Evolutionary conservation across 805 yeast genomes (phyloP), one percentile per base, ranked within the genome.

Genomic region (Saturnispora dispora): DNA sequence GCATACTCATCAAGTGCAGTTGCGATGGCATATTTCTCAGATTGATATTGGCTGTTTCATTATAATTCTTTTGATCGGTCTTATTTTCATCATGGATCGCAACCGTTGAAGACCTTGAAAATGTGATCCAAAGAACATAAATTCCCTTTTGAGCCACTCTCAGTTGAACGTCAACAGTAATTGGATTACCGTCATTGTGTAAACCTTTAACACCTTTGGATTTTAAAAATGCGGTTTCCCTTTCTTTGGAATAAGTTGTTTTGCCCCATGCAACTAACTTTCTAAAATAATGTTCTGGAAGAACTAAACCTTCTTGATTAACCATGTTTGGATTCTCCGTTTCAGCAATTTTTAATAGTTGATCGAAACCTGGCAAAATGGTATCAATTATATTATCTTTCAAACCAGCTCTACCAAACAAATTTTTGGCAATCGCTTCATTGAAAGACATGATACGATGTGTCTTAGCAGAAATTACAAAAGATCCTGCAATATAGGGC

Each of bases 241-340:
- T 76, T 46, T 72, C 76, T n/a, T 64, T 68, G 45, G 63, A 65
- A 57, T 58, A 56, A 6, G 51, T 52, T 17, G 64, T 61, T 15
- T 48, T 47, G 17, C 51, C 40, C 45, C 75, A 71, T 0, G 85
- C 82, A 52, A 74, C 72, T 49, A 80, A 73, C 57, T 82, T 81
- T 55, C 97, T 76, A 69, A 91, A 89, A 63, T 85, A 84, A 66
- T 89, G 96, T 65, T 90, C 98, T 0, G 97, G 95, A 11, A 90
- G 69, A 0, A 90, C 96, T 47, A 87, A 67, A 1, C 96, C 96
- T 0, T 84, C 78, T 32, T 67, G 64, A 25, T 56, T 55, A 52
- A 63, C 66, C 54, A 77, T 54, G 18, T 67, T 60, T 27, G 75
- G 71, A 56, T 71, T 70, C 32, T 74, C 69, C 6, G 47, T 53